Conservation (phyloP, 192 early-diverging fungal species). For the Linnemannia schmuckeri region DNA sequence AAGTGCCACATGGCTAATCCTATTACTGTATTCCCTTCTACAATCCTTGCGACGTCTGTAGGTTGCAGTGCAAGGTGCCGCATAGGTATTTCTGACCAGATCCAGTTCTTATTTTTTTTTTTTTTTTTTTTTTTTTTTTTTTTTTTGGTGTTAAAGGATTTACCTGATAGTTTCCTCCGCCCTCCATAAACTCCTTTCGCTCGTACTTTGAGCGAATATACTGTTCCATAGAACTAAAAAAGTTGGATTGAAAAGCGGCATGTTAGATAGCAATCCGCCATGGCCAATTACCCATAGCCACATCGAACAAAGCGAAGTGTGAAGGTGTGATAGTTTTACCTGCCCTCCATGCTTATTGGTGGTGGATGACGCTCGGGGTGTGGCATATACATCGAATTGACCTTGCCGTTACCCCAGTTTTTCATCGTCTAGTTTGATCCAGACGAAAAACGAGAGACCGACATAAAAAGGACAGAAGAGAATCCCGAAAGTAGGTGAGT, state of each 20-base stretch:
- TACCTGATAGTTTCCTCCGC: conserved; percentile 48
- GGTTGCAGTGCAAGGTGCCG: background rate
- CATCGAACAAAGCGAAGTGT: background rate
- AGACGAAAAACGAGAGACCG: background rate
- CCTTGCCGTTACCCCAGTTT: conserved; percentile 74
- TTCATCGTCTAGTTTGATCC: conserved; percentile 57
- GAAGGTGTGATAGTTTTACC: conserved; percentile 39
- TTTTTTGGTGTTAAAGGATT: background rate
- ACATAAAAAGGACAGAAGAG: background rate
- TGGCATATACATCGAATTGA: conserved; percentile 79
- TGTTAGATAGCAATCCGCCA: background rate
- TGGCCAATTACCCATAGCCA: background rate
- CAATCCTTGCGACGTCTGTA: background rate
- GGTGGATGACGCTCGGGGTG: conserved; percentile 74
- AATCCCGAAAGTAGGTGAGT: background rate
- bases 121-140: background rate
- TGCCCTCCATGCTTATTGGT: conserved; percentile 72
- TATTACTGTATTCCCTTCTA: background rate
- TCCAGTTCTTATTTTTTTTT: background rate
- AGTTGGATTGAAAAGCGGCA: background rate
- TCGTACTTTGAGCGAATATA: conserved; percentile 97
- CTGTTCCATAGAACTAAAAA: conserved; percentile 81
- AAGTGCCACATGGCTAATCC: background rate
- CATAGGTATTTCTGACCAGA: background rate
- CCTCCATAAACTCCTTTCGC: conserved; percentile 72